A percentile compares a stretch with the other conserved stretches of the same genome.
Evolutionary conservation across 2,329 filamentous ascomycete genomes (phyloP).

Genomic region (Fusarium lateritium): DNA sequence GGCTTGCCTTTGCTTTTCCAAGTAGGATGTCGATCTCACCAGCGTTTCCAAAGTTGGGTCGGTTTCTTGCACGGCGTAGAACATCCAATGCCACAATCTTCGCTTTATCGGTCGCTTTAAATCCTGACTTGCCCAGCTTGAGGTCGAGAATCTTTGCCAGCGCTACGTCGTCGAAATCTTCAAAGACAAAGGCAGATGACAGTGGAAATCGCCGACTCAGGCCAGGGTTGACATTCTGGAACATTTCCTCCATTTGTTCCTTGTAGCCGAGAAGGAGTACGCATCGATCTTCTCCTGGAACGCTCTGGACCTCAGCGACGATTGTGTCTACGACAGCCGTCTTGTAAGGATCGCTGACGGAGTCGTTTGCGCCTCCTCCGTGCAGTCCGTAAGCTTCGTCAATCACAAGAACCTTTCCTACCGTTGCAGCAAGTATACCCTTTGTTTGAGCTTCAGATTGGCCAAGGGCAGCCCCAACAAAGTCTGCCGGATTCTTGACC

Average conservation of each 20-base stretch:
- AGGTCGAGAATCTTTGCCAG: slow-evolving; percentile 72
- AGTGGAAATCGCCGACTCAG: slow-evolving; percentile 77
- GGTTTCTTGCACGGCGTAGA: slow-evolving; percentile 71
- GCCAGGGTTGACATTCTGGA: slow-evolving; percentile 81
- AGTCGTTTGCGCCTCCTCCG: slow-evolving; percentile 56
- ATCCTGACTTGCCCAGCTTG: slow-evolving; percentile 72
- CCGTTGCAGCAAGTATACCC: slow-evolving; percentile 74
- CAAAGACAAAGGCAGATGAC: slow-evolving; percentile 74
- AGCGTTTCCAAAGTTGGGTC: slow-evolving; percentile 81
- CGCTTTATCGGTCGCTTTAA: slow-evolving; percentile 66
- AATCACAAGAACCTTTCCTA: slow-evolving; percentile 83
- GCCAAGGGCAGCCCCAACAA: slow-evolving; percentile 75
- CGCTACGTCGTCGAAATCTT: slow-evolving; percentile 75
- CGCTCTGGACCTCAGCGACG: slow-evolving; percentile 80
- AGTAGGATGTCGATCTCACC: slow-evolving; percentile 75
- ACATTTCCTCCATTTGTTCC: slow-evolving; percentile 78
- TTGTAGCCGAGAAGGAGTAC: slow-evolving; percentile 81
- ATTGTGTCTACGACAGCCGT: slow-evolving; percentile 80
- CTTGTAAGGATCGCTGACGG: slow-evolving; percentile 62
- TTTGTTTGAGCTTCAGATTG: slow-evolving; percentile 81
- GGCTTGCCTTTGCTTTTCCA: slow-evolving; percentile 36
- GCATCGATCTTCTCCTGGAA: slow-evolving; percentile 79
- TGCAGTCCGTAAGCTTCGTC: slow-evolving; percentile 83
- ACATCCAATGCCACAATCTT: slow-evolving; percentile 70
- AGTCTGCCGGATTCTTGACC: slow-evolving; percentile 80